These are phyloP conservation scores for Aplosporella prunicola DNA, from an alignment of 2,329 filamentous ascomycete genomes.

Conservation along the genomic window DNA sequence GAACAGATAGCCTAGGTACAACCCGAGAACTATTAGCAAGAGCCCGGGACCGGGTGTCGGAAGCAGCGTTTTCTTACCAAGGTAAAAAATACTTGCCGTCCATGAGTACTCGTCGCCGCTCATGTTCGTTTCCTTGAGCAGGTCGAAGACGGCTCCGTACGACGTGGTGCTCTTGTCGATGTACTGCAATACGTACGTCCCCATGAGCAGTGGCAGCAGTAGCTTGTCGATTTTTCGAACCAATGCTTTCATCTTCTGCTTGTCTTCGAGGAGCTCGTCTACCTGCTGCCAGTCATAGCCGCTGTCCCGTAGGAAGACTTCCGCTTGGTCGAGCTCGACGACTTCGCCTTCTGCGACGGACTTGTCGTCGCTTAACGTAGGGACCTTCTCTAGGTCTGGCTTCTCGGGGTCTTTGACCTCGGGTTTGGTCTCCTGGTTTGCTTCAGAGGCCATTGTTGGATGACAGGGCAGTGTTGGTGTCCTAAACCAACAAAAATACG, in stretches of 20 bases:
- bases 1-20: conserved; percentile 13
- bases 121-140: conserved; percentile 42
- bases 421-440: conserved; percentile 3
- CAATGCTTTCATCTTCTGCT: conserved; percentile 22
- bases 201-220: conserved; percentile 43
- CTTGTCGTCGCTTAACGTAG: conserved; percentile 11
- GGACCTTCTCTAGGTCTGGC: conserved; percentile 7
- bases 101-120: conserved; percentile 41
- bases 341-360: conserved; percentile 22
- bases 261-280: conserved; percentile 37
- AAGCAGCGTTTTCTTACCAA: conserved; percentile 26
- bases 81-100: conserved; percentile 48
- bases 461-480: too few relatives aligned
- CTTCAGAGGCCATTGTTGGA: conserved; percentile 4
- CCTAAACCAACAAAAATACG: too few relatives aligned
- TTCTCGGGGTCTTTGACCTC: conserved; percentile 2
- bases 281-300: conserved; percentile 36
- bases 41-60: too few relatives aligned
- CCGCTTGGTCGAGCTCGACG: conserved; percentile 38
- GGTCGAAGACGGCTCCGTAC: conserved; percentile 48
- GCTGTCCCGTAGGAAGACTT: conserved; percentile 41
- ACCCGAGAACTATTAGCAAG: conserved; percentile 17
- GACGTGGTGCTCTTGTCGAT: conserved; percentile 48
- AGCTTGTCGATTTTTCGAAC: conserved; percentile 41
- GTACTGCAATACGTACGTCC: conserved; percentile 45